Conservation (phyloP, 768 basidiomycete genomes). For the Trametes maxima region DNA sequence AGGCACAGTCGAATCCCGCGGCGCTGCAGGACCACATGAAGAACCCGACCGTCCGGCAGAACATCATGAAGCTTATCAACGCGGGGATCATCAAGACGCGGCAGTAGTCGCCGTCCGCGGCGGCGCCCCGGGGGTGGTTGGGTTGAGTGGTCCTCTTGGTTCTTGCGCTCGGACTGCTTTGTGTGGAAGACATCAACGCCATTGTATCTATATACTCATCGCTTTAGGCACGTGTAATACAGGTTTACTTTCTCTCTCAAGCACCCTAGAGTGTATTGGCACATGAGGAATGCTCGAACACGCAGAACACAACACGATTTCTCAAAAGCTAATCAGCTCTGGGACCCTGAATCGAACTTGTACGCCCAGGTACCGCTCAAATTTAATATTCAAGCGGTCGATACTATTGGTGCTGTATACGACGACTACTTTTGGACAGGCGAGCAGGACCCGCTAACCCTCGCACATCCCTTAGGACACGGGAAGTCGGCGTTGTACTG, state of each 20-base stretch:
- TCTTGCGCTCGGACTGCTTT: conserved; percentile 13
- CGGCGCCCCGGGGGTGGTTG: neutral
- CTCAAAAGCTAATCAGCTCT: too few relatives aligned
- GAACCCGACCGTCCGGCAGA: conserved; percentile 77
- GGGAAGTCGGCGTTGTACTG: conserved; percentile 19
- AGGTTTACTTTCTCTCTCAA: neutral
- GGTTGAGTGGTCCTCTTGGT: conserved; percentile 9
- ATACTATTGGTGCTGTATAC: too few relatives aligned
- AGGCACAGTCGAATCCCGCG: conserved; percentile 86
- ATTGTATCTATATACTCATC: conserved; percentile 22
- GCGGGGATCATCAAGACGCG: conserved; percentile 93
- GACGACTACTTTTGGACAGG: neutral
- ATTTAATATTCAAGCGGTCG: too few relatives aligned
- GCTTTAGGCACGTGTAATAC: conserved; percentile 21
- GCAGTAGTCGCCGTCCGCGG: conserved; percentile 39
- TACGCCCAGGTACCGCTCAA: too few relatives aligned
- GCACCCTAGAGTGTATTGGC: neutral
- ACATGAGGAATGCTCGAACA: neutral
- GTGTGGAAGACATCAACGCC: conserved; percentile 16
- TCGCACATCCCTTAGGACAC: conserved; percentile 15
- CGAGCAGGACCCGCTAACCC: neutral
- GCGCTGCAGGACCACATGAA: conserved; percentile 97
- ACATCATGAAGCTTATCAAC: conserved; percentile 88
- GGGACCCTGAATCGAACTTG: too few relatives aligned
- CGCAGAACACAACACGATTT: too few relatives aligned